Base-by-base conservation (phyloP, 768 basidiomycete species). In the Pleurotus eryngii region DNA sequence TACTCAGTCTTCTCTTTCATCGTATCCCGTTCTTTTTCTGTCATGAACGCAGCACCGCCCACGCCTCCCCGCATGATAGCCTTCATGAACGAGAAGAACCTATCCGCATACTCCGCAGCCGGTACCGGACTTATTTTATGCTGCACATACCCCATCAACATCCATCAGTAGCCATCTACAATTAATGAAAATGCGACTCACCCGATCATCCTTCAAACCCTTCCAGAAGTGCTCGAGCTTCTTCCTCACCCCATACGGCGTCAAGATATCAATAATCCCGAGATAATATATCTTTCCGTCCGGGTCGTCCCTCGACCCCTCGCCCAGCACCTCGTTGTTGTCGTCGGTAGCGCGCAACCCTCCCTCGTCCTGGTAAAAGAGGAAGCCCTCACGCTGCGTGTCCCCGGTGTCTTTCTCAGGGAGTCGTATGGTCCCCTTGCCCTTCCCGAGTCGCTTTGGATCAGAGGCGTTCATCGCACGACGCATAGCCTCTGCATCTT, bases 361-460 rank as follows among this genome's bases (percentile, higher is more conserved):
- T 11, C 95, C 95, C 64, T 98, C 97, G 67, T 99, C 95, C 64
- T 95, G 92, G 67, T 97, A 98, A 72, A 99, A 99, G 24, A 98
- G 71, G 68, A 96, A 93, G 57, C 91, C 83, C 35, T 85, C 78
- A 14, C 83, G 74, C 57, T 89, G 84, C 37, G 84, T 81, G 2
- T 82, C 77, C 63, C 79, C 81, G 1, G 81, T 78, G 65, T 89
- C 81, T 65, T 81, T 73, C 64, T 88, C 87, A 0, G 84, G 87
- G 26, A 87, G 76, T 56, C 81, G 75, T 35, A 84, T 72, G 0
- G 77, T 72, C 6, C 68, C 72, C 37, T 73, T 72, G 11, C 70
- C 71, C 20, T 70, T 69, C 6, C 82, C 86, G 1, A 95, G 74
- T 1, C 81, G 80, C 62, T 91, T 86, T 0, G 86, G 87, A 65